Evolutionary conservation across 768 basidiomycete genomes (phyloP).

Genomic region (Russula lepida): DNA sequence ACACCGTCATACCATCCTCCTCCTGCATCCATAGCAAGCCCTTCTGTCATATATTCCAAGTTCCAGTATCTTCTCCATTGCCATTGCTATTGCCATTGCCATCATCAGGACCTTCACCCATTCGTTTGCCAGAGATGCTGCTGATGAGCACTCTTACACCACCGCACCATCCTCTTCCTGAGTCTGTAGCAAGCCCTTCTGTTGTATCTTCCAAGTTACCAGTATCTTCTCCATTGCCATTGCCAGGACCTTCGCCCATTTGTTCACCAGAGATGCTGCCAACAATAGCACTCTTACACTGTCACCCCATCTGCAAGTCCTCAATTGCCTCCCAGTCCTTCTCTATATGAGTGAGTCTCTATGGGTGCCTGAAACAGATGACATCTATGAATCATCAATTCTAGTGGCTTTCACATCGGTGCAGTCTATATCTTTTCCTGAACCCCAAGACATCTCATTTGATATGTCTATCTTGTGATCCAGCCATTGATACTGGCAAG

Average conservation of each 20-base stretch:
- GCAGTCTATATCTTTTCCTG: slow-evolving; percentile 41
- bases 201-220: background rate
- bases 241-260: too few species aligned
- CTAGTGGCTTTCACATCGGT: slow-evolving; percentile 62
- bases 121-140: too few species aligned
- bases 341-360: slow-evolving; percentile 35
- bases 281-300: slow-evolving; percentile 16
- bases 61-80: too few species aligned
- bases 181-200: too few species aligned
- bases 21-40: too few species aligned
- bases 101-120: too few species aligned
- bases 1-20: too few species aligned
- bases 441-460: slow-evolving; percentile 54
- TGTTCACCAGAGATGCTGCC: slow-evolving; percentile 23
- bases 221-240: slow-evolving; percentile 17
- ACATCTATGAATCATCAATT: slow-evolving; percentile 72
- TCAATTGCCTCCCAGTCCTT: slow-evolving; percentile 29
- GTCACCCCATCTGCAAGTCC: slow-evolving; percentile 19
- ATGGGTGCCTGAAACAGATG: slow-evolving; percentile 58
- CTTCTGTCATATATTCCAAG: too few species aligned
- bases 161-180: too few species aligned
- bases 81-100: too few species aligned
- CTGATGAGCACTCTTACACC: too few species aligned
- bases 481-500: too few species aligned
- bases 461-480: slow-evolving; percentile 71